A percentile compares a stretch with the other conserved stretches of the same genome.
These are phyloP conservation scores for Aspergillus terreus DNA, from an alignment of 2,329 filamentous ascomycete genomes.

Conservation along the genomic window DNA sequence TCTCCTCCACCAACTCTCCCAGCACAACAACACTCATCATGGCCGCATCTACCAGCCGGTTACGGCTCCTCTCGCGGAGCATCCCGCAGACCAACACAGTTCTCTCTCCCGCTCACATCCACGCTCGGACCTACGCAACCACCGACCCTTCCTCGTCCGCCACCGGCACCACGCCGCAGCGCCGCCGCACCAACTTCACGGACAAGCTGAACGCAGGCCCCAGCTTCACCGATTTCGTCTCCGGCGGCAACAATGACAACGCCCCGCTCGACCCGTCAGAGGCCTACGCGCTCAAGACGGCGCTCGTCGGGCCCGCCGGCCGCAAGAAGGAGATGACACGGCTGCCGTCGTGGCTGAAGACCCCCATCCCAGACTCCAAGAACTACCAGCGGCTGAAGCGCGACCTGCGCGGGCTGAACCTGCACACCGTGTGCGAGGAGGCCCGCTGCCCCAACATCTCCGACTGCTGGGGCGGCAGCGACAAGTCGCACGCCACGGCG, in stretches of 20 bases:
- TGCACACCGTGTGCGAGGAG: constrained; percentile 98
- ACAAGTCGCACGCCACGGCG: constrained; percentile 86
- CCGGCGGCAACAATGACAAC: constrained; percentile 38
- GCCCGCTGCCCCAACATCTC: constrained; percentile 95
- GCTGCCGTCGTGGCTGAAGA: constrained; percentile 93
- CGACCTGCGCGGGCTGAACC: constrained; percentile 79
- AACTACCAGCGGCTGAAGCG: constrained; percentile 96
- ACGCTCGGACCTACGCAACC: constrained; percentile 37
- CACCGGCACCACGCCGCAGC: constrained; percentile 49
- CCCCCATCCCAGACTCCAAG: constrained; percentile 77
- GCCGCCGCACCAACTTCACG: constrained; percentile 56
- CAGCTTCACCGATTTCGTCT: constrained; percentile 61
- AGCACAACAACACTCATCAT: constrained; percentile 22
- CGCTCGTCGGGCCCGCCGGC: constrained; percentile 58
- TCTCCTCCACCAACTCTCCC: constrained; percentile 4
- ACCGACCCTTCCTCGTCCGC: constrained; percentile 32
- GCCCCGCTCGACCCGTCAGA: constrained; percentile 44
- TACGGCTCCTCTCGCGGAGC: constrained; percentile 25
- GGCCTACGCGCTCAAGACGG: constrained; percentile 59
- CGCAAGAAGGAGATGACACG: constrained; percentile 66
- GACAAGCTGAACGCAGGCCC: constrained; percentile 64
- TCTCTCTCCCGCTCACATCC: constrained; percentile 12
- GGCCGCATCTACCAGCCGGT: constrained; percentile 29
- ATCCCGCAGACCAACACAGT: constrained; percentile 18
- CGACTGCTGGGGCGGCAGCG: constrained; percentile 92